Conservation (phyloP, 345 rosid species). For the Euphorbia pulcherrima region DNA sequence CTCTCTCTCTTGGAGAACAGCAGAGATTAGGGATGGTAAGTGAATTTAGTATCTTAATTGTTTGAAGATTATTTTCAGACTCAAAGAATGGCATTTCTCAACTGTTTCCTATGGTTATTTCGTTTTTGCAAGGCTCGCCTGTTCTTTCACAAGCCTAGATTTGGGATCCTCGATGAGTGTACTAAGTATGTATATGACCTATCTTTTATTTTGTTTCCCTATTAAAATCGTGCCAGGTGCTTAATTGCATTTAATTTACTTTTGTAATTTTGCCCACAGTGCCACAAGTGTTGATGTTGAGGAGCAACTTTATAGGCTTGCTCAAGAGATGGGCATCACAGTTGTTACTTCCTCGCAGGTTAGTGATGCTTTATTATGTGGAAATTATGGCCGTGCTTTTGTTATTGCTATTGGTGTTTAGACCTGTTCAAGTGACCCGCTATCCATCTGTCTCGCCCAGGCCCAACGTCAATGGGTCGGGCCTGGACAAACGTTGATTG, state of each 20-base stretch:
- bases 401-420: no score
- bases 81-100: not conserved
- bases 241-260: not conserved
- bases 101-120: slow-evolving; percentile 18
- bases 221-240: not conserved
- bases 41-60: slow-evolving; percentile 1
- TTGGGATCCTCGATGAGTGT: slow-evolving; percentile 96
- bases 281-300: slow-evolving; percentile 96
- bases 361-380: slow-evolving; percentile 17
- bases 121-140: slow-evolving; percentile 65
- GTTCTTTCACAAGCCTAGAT: slow-evolving; percentile 87
- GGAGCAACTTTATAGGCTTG: slow-evolving; percentile 88
- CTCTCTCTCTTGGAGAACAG: slow-evolving; percentile 94
- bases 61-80: slow-evolving; percentile 1
- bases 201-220: slow-evolving; percentile 5
- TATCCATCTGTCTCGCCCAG: no score
- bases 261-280: slow-evolving; percentile 36
- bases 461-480: no score
- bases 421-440: no score
- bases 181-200: slow-evolving; percentile 63
- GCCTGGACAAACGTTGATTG: no score
- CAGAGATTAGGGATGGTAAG: slow-evolving; percentile 97
- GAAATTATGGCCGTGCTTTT: no score
- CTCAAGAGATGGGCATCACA: slow-evolving; percentile 76
- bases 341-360: slow-evolving; percentile 93